These are phyloP conservation scores for Dryas alaskensis DNA, from an alignment of 306 rosid genomes.

Conservation along the genomic window DNA sequence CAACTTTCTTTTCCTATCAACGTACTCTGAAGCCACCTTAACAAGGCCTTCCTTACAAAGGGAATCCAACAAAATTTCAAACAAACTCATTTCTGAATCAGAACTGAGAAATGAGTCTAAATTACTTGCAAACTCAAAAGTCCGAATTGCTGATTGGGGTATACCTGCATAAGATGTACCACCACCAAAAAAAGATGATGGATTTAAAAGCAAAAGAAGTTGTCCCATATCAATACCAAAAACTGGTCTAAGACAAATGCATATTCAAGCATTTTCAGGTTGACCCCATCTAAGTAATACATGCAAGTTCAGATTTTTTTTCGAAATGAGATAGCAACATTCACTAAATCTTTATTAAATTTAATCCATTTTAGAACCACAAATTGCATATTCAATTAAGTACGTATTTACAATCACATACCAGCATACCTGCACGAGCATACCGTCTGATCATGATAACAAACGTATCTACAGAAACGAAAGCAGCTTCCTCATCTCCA, in stretches of 20 bases:
- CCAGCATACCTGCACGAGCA: slow-evolving; percentile 62
- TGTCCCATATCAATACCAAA: neutral
- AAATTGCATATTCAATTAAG: neutral
- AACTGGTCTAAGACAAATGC: neutral
- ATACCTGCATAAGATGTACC: slow-evolving; percentile 33
- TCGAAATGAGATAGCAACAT: neutral
- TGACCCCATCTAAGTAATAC: neutral
- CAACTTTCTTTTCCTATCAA: slow-evolving; percentile 33
- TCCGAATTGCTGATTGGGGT: slow-evolving; percentile 55
- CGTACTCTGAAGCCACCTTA: slow-evolving; percentile 42
- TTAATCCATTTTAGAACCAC: neutral
- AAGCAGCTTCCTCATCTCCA: slow-evolving; percentile 24
- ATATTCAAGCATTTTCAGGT: neutral
- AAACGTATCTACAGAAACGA: slow-evolving; percentile 58
- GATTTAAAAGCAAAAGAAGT: neutral
- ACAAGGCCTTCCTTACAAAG: slow-evolving; percentile 80
- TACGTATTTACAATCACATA: neutral
- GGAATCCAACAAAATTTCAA: slow-evolving; percentile 78
- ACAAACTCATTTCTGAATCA: slow-evolving; percentile 53
- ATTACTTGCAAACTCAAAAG: slow-evolving; percentile 64
- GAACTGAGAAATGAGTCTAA: slow-evolving; percentile 37
- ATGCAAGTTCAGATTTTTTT: neutral
- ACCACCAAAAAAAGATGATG: slow-evolving; percentile 3
- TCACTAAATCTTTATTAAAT: neutral
- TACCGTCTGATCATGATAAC: slow-evolving; percentile 81